Evolutionary conservation across 2,329 filamentous ascomycete genomes (phyloP).

Genomic region (Ophiostoma australiae): DNA sequence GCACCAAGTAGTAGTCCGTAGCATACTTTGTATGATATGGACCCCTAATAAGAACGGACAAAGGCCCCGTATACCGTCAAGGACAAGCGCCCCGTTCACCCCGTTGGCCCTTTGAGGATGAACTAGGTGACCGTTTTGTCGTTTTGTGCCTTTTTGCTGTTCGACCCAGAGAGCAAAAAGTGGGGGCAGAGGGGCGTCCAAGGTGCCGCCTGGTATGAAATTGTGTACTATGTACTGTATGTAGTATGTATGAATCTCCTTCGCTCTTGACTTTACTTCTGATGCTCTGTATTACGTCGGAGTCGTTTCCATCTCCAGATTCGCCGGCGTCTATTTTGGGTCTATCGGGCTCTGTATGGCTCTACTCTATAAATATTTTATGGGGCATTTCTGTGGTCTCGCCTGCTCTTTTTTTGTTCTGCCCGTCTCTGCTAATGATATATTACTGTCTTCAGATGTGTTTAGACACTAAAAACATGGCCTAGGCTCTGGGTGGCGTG

Average conservation of each 20-base stretch:
- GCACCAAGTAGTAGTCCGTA: background rate
- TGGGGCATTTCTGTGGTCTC: background rate
- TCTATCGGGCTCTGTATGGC: background rate
- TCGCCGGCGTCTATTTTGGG: constrained; percentile 20
- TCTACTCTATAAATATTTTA: background rate
- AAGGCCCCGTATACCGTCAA: background rate
- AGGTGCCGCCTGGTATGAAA: background rate
- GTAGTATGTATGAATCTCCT: background rate
- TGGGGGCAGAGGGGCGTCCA: constrained; percentile 4
- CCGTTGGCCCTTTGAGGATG: background rate
- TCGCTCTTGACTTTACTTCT: background rate
- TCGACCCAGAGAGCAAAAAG: constrained; percentile 16
- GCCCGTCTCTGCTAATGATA: background rate
- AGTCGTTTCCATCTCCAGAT: constrained; percentile 5
- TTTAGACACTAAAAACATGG: background rate
- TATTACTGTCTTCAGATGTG: background rate
- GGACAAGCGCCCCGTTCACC: background rate
- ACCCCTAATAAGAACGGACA: background rate
- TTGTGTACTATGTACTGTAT: no score
- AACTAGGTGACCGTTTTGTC: constrained; percentile 4
- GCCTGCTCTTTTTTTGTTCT: background rate
- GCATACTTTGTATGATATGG: background rate
- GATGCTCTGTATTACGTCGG: no score
- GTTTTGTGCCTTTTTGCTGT: constrained; percentile 16
- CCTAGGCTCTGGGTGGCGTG: background rate